Evolutionary conservation across 2,329 filamentous ascomycete genomes (phyloP).

Genomic region (Colletotrichum navitas): DNA sequence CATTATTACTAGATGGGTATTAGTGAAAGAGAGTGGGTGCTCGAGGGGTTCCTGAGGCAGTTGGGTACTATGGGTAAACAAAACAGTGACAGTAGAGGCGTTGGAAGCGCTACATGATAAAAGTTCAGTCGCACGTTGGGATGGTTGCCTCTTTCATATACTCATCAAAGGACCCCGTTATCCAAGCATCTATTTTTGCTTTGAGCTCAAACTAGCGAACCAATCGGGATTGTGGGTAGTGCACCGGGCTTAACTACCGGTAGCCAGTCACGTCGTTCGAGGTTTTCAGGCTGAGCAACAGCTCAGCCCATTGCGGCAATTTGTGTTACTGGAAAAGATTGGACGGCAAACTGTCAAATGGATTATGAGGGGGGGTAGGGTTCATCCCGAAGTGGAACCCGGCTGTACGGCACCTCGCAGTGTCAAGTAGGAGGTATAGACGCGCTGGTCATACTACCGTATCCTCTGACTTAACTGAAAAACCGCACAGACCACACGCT

Average conservation of each 20-base stretch:
- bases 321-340: constrained; percentile 5
- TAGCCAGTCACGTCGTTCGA: neutral
- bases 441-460: too few relatives aligned
- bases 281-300: neutral
- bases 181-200: neutral
- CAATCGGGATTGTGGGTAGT: neutral
- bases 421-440: constrained; percentile 9
- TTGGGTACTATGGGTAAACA: neutral
- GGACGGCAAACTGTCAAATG: constrained; percentile 15
- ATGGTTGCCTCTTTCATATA: constrained; percentile 17
- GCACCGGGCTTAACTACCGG: neutral
- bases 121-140: neutral
- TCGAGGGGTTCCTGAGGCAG: constrained; percentile 15
- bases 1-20: constrained; percentile 19
- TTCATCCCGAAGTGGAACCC: constrained; percentile 2
- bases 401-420: constrained; percentile 24
- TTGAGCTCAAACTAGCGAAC: neutral
- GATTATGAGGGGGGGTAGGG: constrained; percentile 16
- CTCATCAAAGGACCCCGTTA: neutral
- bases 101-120: neutral
- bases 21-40: constrained; percentile 21
- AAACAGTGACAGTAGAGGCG: constrained; percentile 17
- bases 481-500: too few relatives aligned
- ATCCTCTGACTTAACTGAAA: too few relatives aligned
- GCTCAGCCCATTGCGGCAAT: constrained; percentile 12